A percentile compares a stretch with the other conserved stretches of the same genome.
These are phyloP conservation scores for Amanita inopinata DNA, from an alignment of 768 basidiomycete genomes.

Conservation along the genomic window DNA sequence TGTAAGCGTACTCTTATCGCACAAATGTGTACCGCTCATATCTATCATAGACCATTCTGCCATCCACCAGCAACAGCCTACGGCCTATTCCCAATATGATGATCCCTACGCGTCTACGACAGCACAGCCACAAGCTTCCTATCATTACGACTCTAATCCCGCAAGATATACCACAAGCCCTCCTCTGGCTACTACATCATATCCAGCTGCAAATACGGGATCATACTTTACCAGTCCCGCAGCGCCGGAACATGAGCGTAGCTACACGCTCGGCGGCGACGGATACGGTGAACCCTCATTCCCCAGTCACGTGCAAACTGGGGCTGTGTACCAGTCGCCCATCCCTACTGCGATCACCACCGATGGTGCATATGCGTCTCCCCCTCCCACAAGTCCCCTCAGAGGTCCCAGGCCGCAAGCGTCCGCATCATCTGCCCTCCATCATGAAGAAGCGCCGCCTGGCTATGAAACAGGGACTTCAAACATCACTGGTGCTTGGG, in stretches of 20 bases:
- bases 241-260: conserved; percentile 26
- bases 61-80: conserved; percentile 38
- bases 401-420: conserved; percentile 33
- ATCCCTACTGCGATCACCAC: conserved; percentile 34
- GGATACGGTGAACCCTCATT: conserved; percentile 32
- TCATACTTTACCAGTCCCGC: conserved; percentile 19
- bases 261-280: conserved; percentile 48
- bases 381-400: conserved; percentile 27
- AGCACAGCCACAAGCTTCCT: conserved; percentile 19
- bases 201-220: conserved; percentile 15
- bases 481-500: conserved; percentile 44
- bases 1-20: too few relatives aligned
- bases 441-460: conserved; percentile 51
- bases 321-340: conserved; percentile 15
- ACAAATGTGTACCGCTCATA: too few relatives aligned
- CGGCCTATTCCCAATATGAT: conserved; percentile 41
- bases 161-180: conserved; percentile 12
- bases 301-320: conserved; percentile 19
- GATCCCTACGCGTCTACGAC: conserved; percentile 27
- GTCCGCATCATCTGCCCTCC: conserved; percentile 17
- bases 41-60: conserved; percentile 44
- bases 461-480: conserved; percentile 50
- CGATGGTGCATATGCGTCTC: conserved; percentile 15
- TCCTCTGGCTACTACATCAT: conserved; percentile 11
- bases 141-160: conserved; percentile 17